Conservation (phyloP, 768 basidiomycete species). For the Filobasidium floriforme region DNA sequence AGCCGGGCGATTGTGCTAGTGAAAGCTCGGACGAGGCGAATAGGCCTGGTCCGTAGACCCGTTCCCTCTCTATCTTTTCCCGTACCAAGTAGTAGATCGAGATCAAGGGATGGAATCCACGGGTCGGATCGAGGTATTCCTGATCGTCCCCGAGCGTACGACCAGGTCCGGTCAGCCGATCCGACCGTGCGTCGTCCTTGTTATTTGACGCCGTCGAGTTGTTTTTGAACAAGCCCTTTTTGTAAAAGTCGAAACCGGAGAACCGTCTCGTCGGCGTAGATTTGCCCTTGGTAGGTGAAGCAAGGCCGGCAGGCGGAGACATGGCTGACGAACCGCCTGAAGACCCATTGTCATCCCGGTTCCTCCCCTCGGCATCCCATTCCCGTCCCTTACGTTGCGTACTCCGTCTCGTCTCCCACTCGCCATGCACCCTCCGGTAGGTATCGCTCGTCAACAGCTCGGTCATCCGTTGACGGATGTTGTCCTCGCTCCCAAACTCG, state of each 20-base stretch:
- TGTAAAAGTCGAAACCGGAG: constrained; percentile 87
- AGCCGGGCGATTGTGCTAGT: constrained; percentile 21
- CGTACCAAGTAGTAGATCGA: constrained; percentile 94
- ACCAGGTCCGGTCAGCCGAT: constrained; percentile 5
- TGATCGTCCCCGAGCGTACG: constrained; percentile 36
- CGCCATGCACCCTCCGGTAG: constrained; percentile 63
- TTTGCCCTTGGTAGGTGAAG: constrained; percentile 56
- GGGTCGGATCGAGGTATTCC: constrained; percentile 64
- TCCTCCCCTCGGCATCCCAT: constrained; percentile 18
- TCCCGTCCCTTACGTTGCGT: constrained; percentile 23
- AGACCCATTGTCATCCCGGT: constrained; percentile 11
- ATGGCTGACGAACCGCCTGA: constrained; percentile 1
- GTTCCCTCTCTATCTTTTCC: constrained; percentile 91
- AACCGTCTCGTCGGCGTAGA: constrained; percentile 61
- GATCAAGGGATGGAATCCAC: constrained; percentile 87
- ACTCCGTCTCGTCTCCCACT: constrained; percentile 60
- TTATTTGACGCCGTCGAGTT: not conserved
- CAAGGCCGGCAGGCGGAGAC: constrained; percentile 20
- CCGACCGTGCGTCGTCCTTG: constrained; percentile 21
- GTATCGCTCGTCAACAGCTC: constrained; percentile 68
- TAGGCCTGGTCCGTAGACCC: constrained; percentile 83
- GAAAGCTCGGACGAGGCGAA: constrained; percentile 84
- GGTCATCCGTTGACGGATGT: constrained; percentile 67
- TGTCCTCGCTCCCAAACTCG: constrained; percentile 83
- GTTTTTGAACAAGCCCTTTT: constrained; percentile 68